Percentiles rank a stretch among this genome's conserved stretches.
Evolutionary conservation across 495 filamentous ascomycete species (phyloP).

Genomic region (Darksidea phi): DNA sequence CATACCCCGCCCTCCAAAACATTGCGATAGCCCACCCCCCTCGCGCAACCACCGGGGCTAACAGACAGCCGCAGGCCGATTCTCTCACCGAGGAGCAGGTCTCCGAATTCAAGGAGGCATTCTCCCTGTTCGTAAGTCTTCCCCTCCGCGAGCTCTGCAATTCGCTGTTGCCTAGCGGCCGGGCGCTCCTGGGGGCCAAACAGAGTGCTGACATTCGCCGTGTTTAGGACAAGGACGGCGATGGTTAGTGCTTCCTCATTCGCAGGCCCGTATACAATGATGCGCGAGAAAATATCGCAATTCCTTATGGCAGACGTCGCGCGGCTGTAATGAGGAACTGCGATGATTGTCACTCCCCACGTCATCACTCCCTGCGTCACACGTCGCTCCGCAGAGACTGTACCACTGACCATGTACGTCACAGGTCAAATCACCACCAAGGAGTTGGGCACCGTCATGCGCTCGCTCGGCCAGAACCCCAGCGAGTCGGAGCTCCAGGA

Average conservation of each 20-base stretch:
- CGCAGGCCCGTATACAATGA: neutral
- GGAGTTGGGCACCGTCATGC: slow-evolving; percentile 98
- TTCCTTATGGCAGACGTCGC: neutral
- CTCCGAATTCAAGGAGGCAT: slow-evolving; percentile 99
- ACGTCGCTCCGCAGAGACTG: neutral
- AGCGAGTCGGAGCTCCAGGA: slow-evolving; percentile 98
- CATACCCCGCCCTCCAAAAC: slow-evolving; percentile 36
- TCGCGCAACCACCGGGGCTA: slow-evolving; percentile 1
- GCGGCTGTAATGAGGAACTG: too few species aligned
- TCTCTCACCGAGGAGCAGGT: slow-evolving; percentile 96
- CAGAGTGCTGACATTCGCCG: slow-evolving; percentile 24
- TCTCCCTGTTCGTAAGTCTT: slow-evolving; percentile 95
- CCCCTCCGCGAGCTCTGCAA: neutral
- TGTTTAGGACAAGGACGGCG: slow-evolving; percentile 95
- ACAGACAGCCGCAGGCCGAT: slow-evolving; percentile 41
- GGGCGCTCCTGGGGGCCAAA: neutral
- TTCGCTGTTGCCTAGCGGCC: slow-evolving; percentile 32
- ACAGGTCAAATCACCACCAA: slow-evolving; percentile 99
- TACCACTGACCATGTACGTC: neutral
- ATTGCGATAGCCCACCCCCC: slow-evolving; percentile 21
- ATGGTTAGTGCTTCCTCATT: slow-evolving; percentile 72
- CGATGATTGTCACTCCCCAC: neutral
- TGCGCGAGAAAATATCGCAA: neutral
- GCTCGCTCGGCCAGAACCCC: slow-evolving; percentile 98
- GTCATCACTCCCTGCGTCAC: neutral